Percentiles rank a stretch among this genome's conserved stretches.
phyloP scores from a whole-genome alignment of 108 stramenopile genomes.

The Cylindrotheca fusiformis region DNA sequence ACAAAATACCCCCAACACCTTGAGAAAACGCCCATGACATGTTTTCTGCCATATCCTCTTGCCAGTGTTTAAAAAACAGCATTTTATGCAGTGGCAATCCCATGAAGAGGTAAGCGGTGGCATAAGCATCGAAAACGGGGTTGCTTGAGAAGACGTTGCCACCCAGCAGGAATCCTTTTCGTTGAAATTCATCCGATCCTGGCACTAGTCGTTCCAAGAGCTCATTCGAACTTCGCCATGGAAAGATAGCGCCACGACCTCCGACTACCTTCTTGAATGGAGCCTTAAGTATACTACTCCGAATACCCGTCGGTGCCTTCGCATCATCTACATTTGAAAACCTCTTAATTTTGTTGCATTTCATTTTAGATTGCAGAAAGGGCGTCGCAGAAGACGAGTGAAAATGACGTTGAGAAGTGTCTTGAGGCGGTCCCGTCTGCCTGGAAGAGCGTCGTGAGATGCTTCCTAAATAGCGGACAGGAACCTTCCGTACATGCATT shows the following conservation, averaged over 20 bases:
- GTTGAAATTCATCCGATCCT: conserved; percentile 9
- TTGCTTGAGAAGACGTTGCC: conserved; percentile 17
- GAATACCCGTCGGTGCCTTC: not conserved
- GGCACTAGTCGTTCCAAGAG: conserved; percentile 17
- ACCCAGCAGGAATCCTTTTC: conserved; percentile 19
- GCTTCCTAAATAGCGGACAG: too few species aligned
- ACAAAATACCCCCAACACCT: conserved; percentile 13
- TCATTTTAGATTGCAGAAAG: too few species aligned
- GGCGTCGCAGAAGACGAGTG: too few species aligned
- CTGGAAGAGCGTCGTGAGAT: too few species aligned
- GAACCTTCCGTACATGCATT: too few species aligned
- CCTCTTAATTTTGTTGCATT: not conserved
- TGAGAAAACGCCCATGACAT: conserved; percentile 24
- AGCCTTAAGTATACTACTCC: conserved; percentile 2
- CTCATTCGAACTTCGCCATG: conserved; percentile 19
- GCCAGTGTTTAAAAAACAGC: conserved; percentile 14
- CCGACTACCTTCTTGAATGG: conserved; percentile 7
- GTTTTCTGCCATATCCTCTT: conserved; percentile 23
- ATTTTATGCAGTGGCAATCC: conserved; percentile 5
- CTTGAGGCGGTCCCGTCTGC: too few species aligned
- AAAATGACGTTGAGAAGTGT: too few species aligned
- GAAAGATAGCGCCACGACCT: conserved; percentile 11
- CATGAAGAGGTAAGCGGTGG: conserved; percentile 22
- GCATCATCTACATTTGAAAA: conserved; percentile 1
- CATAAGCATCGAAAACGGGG: conserved; percentile 18